phyloP scores from a whole-genome alignment of 2,329 filamentous ascomycete species.

The Arthroderma uncinatum region DNA sequence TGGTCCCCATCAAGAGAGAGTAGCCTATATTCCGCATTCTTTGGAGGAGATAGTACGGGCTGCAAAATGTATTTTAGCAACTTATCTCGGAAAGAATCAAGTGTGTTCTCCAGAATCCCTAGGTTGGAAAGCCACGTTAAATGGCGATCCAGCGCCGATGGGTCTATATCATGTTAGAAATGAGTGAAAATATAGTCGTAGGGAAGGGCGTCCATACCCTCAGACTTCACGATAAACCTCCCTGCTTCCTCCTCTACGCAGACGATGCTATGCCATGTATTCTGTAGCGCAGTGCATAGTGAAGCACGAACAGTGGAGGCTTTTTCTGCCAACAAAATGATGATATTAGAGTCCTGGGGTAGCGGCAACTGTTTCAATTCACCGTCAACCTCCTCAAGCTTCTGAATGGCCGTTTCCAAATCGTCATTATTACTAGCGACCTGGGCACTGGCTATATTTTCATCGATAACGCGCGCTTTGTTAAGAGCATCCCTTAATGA shows the following conservation, averaged over 20 bases:
- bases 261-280: constrained; percentile 61
- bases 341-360: constrained; percentile 28
- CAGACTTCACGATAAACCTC: constrained; percentile 47
- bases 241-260: constrained; percentile 47
- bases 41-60: constrained; percentile 23
- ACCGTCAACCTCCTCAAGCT: constrained; percentile 34
- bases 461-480: constrained; percentile 41
- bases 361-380: constrained; percentile 21
- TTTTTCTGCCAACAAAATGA: constrained; percentile 51
- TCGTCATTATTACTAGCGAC: constrained; percentile 36
- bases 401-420: constrained; percentile 39
- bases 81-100: constrained; percentile 25
- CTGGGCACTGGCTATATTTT: constrained; percentile 38
- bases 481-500: constrained; percentile 41
- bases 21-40: constrained; percentile 19
- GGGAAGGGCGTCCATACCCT: constrained; percentile 20
- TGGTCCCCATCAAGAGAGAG: constrained; percentile 21
- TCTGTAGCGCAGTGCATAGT: constrained; percentile 55
- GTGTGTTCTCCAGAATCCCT: constrained; percentile 23
- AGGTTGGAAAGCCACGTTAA: constrained; percentile 22
- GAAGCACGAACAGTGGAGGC: constrained; percentile 55
- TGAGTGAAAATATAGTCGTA: no score
- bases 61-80: constrained; percentile 24
- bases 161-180: neutral
- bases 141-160: neutral